Base-by-base conservation (phyloP, 192 early-diverging fungal species). In the Coemansia sp. region DNA sequence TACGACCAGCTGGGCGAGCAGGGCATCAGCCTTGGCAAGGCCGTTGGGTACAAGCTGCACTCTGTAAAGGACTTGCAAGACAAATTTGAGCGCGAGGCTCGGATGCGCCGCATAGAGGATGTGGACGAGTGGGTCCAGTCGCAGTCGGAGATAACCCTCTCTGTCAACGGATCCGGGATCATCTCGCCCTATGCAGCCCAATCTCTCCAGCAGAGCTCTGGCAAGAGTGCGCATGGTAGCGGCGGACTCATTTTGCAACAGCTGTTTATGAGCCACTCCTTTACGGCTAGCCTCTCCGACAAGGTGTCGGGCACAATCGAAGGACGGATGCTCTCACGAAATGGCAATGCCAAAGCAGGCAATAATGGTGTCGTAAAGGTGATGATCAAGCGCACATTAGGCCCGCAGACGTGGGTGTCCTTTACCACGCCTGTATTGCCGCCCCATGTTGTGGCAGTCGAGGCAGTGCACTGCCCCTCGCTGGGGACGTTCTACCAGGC, bases 1-100 rank as follows among this genome's bases (percentile, higher is more conserved):
- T 99, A 98, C 77, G 98, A 99, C 75, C 88, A 88, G 42, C 94
- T 93, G 53, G 95, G 96, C n/a, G 94, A 95, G 67, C 89, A 93
- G 68, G 95, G 95, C 37, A 70, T 98, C 29, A 80, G 73, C 38
- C 74, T 85, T 23, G 81, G 72, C 62, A 85, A 78, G 76, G 87
- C 88, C 21, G 76, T 94, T 7, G 91, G 92, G 15, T 81, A 86
- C 46, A 86, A 82, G 45, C 72, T 89, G 60, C 91, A 93, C 63
- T 87, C 92, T 17, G 73, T 87, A 32, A 83, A 89, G 51, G 90
- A 92, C 79, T 74, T 94, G 68, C 84, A 85, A 23, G 87, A 85
- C 17, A 87, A 87, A 58, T 92, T 90, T 73, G 87, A 92, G 72
- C 84, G 78, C 25, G 73, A 90, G 44, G 85, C 86, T 9, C 83